A percentile compares a stretch with the other conserved stretches of the same genome.
These are phyloP conservation scores for Albizia julibrissin DNA, from an alignment of 306 rosid species.

Conservation along the genomic window DNA sequence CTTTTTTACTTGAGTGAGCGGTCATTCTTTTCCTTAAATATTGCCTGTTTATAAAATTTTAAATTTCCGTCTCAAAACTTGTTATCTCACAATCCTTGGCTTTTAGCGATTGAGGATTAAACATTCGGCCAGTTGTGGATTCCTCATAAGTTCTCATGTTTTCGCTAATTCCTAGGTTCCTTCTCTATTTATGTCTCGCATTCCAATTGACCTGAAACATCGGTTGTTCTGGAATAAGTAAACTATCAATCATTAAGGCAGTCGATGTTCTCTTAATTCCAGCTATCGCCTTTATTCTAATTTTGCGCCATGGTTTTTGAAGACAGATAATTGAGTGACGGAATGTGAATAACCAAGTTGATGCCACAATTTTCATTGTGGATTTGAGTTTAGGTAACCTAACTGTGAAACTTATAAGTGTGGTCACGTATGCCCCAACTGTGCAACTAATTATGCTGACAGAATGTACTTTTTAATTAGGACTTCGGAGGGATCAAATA, in stretches of 20 bases:
- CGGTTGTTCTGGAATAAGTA: background rate
- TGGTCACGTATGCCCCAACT: background rate
- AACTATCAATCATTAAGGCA: background rate
- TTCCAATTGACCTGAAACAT: background rate
- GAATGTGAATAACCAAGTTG: background rate
- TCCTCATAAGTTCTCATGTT: background rate
- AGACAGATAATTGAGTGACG: background rate
- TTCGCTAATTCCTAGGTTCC: background rate
- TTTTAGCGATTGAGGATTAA: background rate
- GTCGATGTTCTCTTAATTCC: background rate
- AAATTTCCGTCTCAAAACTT: background rate
- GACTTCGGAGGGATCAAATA: background rate
- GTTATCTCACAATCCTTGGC: background rate
- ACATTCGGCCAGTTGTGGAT: background rate
- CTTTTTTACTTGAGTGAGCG: background rate
- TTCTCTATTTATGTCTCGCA: background rate
- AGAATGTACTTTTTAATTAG: background rate
- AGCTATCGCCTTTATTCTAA: background rate
- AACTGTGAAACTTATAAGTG: background rate
- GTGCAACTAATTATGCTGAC: background rate
- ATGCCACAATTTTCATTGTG: background rate
- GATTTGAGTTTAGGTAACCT: background rate
- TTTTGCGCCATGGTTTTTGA: background rate
- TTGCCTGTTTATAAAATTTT: background rate
- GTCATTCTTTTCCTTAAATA: background rate